Evolutionary conservation across 1,284 basidiomycete species (phyloP).

Genomic region (Peniophora sp.): DNA sequence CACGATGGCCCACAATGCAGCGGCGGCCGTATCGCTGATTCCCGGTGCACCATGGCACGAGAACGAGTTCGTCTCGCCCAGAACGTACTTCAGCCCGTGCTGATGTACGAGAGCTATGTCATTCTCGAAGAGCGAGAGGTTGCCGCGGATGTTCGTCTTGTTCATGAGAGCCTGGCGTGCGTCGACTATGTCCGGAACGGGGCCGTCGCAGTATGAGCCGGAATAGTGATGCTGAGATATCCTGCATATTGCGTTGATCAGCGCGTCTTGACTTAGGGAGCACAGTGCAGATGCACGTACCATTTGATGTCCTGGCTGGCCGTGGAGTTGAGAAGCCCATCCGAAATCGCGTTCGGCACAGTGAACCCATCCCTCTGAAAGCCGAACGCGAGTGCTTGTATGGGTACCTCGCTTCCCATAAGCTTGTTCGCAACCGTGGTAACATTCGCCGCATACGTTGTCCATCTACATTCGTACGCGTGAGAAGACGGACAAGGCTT

Average conservation of each 20-base stretch:
- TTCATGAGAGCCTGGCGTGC: constrained; percentile 45
- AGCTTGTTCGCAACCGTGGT: constrained; percentile 17
- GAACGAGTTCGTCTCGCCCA: constrained; percentile 36
- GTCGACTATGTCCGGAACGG: constrained; percentile 28
- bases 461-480: constrained; percentile 22
- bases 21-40: constrained; percentile 65
- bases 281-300: constrained; percentile 15
- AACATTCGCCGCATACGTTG: constrained; percentile 21
- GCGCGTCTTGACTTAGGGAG: background rate
- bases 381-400: constrained; percentile 48
- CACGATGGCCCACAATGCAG: constrained; percentile 62
- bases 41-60: constrained; percentile 52
- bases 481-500: background rate
- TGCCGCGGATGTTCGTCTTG: constrained; percentile 49
- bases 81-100: constrained; percentile 47
- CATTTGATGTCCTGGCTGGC: constrained; percentile 23
- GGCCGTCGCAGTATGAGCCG: constrained; percentile 47
- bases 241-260: constrained; percentile 21
- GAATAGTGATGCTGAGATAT: constrained; percentile 60
- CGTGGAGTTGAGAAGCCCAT: constrained; percentile 23
- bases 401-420: constrained; percentile 28
- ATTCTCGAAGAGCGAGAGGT: constrained; percentile 38
- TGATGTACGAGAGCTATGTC: constrained; percentile 42
- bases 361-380: constrained; percentile 47
- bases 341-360: constrained; percentile 38